Percentiles rank a stretch among this genome's conserved stretches.
Conservation (phyloP, 2,329 filamentous ascomycete species). For the Thielaviopsis euricoi region DNA sequence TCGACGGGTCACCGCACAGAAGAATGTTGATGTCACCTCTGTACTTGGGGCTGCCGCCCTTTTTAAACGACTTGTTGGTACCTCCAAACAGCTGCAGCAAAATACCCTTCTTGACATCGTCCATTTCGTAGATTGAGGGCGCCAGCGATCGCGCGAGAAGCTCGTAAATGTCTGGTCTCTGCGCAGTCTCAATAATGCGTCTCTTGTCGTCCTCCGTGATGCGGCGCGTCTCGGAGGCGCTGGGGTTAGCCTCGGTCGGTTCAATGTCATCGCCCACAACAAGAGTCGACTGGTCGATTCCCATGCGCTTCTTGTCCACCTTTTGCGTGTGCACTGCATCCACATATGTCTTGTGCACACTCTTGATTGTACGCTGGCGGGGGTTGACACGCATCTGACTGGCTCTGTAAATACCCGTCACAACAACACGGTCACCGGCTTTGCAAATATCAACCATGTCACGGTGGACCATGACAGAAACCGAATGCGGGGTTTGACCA, state of each 20-base stretch:
- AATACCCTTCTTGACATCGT: constrained; percentile 98
- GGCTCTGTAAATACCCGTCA: constrained; percentile 93
- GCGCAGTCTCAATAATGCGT: constrained; percentile 68
- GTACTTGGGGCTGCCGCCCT: constrained; percentile 88
- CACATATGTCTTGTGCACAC: constrained; percentile 94
- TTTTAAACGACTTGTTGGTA: constrained; percentile 95
- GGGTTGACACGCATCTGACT: constrained; percentile 90
- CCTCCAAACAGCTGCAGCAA: constrained; percentile 91
- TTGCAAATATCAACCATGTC: constrained; percentile 97
- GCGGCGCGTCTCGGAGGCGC: constrained; percentile 49
- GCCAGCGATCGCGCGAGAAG: constrained; percentile 79
- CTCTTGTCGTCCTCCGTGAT: constrained; percentile 74
- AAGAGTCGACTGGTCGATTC: constrained; percentile 76
- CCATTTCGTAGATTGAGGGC: constrained; percentile 92
- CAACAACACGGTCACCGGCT: constrained; percentile 85
- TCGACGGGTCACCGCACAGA: constrained; percentile 92
- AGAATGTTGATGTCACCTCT: constrained; percentile 95
- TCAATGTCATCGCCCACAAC: constrained; percentile 50
- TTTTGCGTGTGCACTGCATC: constrained; percentile 94
- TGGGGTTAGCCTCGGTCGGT: constrained; percentile 19
- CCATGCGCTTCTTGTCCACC: constrained; percentile 86
- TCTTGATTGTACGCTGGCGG: constrained; percentile 79
- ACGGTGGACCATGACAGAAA: constrained; percentile 91
- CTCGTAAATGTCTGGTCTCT: constrained; percentile 79
- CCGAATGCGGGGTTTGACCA: constrained; percentile 91